Evolutionary conservation across 768 basidiomycete species (phyloP).

Genomic region (Podaxis carcinomalis): DNA sequence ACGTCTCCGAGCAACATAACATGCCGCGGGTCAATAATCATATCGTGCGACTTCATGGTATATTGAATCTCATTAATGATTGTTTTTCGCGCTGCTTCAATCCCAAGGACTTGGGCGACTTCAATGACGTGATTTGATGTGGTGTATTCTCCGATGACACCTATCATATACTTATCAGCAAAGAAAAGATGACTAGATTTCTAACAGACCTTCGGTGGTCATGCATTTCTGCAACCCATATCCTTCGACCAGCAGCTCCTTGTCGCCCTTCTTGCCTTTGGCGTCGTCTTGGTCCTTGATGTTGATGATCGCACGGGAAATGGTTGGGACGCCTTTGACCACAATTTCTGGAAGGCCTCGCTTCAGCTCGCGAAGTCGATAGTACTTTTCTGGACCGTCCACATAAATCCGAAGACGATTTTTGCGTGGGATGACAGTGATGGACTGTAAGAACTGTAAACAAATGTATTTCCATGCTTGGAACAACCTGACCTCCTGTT

Average conservation of each 20-base stretch:
- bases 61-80: constrained; percentile 97
- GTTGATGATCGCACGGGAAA: constrained; percentile 93
- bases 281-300: constrained; percentile 85
- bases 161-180: constrained; percentile 33
- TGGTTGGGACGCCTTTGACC: constrained; percentile 84
- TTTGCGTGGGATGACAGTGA: constrained; percentile 70
- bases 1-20: constrained; percentile 98
- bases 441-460: constrained; percentile 42
- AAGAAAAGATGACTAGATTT: constrained; percentile 9
- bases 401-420: constrained; percentile 77
- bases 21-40: constrained; percentile 98
- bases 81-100: constrained; percentile 90
- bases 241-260: constrained; percentile 93
- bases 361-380: constrained; percentile 81
- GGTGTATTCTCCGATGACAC: constrained; percentile 89
- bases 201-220: constrained; percentile 80
- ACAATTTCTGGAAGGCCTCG: constrained; percentile 80
- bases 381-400: constrained; percentile 75
- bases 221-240: constrained; percentile 96
- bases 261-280: constrained; percentile 80
- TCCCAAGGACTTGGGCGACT: constrained; percentile 91
- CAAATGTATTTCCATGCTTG: not conserved
- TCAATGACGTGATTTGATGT: constrained; percentile 98
- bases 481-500: constrained; percentile 58
- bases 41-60: constrained; percentile 95